Conservation (phyloP, 2,329 filamentous ascomycete species). For the Rachicladosporium sp. region DNA sequence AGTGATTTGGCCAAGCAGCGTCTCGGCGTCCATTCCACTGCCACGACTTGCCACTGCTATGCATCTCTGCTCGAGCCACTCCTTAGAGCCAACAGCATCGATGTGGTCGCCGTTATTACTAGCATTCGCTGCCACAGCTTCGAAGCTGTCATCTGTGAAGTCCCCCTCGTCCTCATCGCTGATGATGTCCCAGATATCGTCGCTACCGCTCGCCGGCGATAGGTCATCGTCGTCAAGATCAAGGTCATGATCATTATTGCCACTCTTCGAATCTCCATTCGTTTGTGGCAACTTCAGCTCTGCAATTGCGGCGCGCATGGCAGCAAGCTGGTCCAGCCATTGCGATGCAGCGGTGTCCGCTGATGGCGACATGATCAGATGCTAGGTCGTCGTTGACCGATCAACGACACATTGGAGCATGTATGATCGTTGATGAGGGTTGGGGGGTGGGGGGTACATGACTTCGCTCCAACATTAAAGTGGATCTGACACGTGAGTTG, state of each 20-base stretch:
- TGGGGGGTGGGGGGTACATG: too few relatives aligned
- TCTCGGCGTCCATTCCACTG: constrained; percentile 53
- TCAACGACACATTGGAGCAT: too few relatives aligned
- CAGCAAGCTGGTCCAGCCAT: constrained; percentile 76
- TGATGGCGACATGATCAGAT: constrained; percentile 25
- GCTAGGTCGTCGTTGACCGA: too few relatives aligned
- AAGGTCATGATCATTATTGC: constrained; percentile 6
- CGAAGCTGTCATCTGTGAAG: constrained; percentile 50
- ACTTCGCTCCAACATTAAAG: too few relatives aligned
- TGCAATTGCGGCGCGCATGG: constrained; percentile 77
- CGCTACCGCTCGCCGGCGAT: constrained; percentile 49
- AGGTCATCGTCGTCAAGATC: constrained; percentile 55
- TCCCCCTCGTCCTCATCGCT: constrained; percentile 59
- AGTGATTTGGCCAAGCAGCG: constrained; percentile 66
- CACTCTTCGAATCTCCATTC: constrained; percentile 32
- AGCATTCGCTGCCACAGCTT: constrained; percentile 13
- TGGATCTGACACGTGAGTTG: too few relatives aligned
- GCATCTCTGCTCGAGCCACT: constrained; percentile 65
- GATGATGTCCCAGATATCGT: constrained; percentile 90
- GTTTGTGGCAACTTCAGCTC: constrained; percentile 47
- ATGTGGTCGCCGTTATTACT: constrained; percentile 36
- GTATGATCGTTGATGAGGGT: too few relatives aligned
- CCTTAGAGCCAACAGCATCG: constrained; percentile 15
- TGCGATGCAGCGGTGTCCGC: constrained; percentile 41
- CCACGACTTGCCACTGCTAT: constrained; percentile 50